Evolutionary conservation across 495 filamentous ascomycete species (phyloP).

Genomic region (Evernia prunastri): DNA sequence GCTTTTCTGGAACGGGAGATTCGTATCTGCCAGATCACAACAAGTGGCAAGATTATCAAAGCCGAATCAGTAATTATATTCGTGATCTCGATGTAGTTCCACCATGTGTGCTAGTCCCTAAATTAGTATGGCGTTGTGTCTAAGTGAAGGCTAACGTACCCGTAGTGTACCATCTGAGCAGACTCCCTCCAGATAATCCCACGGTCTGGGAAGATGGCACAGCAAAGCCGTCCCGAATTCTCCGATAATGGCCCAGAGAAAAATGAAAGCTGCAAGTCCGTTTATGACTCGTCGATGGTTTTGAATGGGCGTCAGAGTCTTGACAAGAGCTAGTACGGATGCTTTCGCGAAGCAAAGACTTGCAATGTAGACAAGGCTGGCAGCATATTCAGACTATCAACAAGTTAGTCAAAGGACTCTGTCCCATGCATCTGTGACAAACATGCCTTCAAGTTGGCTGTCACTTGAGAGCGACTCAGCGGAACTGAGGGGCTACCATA

Average conservation of each 20-base stretch:
- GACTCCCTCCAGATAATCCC: conserved; percentile 3
- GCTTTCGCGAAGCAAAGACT: conserved; percentile 10
- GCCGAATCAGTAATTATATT: conserved; percentile 41
- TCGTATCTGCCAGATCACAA: conserved; percentile 36
- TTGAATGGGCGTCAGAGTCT: background rate
- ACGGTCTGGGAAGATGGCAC: conserved; percentile 8
- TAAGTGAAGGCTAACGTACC: background rate
- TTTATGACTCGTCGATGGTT: background rate
- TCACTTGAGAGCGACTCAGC: conserved; percentile 1
- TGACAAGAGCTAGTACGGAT: conserved; percentile 8
- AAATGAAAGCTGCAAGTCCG: background rate
- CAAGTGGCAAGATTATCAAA: conserved; percentile 35
- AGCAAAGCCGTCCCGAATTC: conserved; percentile 8
- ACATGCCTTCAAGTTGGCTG: conserved; percentile 4
- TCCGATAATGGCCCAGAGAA: conserved; percentile 5
- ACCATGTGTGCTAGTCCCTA: conserved; percentile 25
- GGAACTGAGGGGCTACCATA: background rate
- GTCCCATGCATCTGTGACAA: background rate
- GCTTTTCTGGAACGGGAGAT: conserved; percentile 31
- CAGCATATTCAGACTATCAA: conserved; percentile 8
- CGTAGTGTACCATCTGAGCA: background rate
- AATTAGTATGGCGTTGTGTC: background rate
- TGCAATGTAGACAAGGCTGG: conserved; percentile 9
- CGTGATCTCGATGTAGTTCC: conserved; percentile 36
- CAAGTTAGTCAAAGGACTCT: background rate